Base-by-base conservation (phyloP, 2,329 filamentous ascomycete species). In the Cryphonectria carpinicola region DNA sequence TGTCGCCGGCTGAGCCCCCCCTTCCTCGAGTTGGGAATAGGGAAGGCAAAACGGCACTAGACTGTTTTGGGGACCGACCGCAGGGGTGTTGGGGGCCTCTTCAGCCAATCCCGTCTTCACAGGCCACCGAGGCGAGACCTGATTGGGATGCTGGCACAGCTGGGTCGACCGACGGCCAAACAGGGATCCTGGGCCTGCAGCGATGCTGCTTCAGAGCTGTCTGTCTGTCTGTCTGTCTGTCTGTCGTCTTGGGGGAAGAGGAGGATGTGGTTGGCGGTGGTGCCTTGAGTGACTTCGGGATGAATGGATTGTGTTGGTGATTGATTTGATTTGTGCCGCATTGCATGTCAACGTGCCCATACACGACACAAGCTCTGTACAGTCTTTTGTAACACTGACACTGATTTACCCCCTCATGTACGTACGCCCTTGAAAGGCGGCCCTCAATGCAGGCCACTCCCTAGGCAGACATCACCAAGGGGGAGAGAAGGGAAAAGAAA, bases 51-150 rank as follows among this genome's bases (percentile, higher is more conserved):
- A 13, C 14, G 65, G 46, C 61, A 28, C 68, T 72, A 66, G 70
- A 66, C 71, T 65, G 10, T 32, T 66, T 68, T 65, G 63, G 71
- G 62, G 68, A 72, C 71, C 71, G 71, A 72, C 52, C 32, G 46
- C 39, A 46, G 43, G 70, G 64, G 43, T 49, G 43, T 25, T 25
- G 54, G 25, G 4, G 3, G 6, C 56, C 41, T 22, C 56, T 17
- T 4, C 61, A 64, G 66, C 68, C 71, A 72, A 72, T 72, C 62
- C 43, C 43, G 13, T 49, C 66, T 28, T 61, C 37, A 56, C 54
- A 68, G 61, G 71, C 67, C 65, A 70, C 68, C 71, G 68, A 68
- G 65, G 60, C 28, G 28, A 43, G 22, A 43, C 56, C 66, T 32
- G 43, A 68, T 68, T 62, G 28, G 66, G 66, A 63, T 32, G 66